Conservation (phyloP, 306 rosid genomes). For the Glycine soja region DNA sequence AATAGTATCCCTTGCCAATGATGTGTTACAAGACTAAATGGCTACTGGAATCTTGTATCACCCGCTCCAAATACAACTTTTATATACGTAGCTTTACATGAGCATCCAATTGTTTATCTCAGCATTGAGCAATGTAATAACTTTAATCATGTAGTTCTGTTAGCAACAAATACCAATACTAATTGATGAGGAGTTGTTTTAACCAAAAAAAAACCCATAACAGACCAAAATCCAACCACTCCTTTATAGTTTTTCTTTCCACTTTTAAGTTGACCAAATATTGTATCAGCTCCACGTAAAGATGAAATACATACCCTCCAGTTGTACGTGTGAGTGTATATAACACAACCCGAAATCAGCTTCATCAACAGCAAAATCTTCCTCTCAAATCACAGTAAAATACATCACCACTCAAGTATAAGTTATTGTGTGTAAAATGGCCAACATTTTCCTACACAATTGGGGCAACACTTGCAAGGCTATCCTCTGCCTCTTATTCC, state of each 20-base stretch:
- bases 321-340: not conserved
- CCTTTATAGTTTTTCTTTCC: conserved; percentile 45
- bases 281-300: conserved; percentile 60
- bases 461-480: not conserved
- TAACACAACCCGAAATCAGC: conserved; percentile 20
- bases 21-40: not conserved
- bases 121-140: not conserved
- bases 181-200: conserved; percentile 49
- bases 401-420: not conserved
- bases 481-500: conserved; percentile 45
- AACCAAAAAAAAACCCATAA: conserved; percentile 60
- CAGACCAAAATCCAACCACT: conserved; percentile 58
- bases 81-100: not conserved
- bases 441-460: conserved; percentile 12
- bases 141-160: conserved; percentile 1
- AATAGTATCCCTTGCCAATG: not conserved
- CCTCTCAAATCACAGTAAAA: conserved; percentile 15
- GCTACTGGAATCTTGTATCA: not conserved
- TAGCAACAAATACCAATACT: conserved; percentile 30
- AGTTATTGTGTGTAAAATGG: conserved; percentile 44
- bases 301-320: not conserved
- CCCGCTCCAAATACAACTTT: not conserved
- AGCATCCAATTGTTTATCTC: not conserved
- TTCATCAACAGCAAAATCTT: conserved; percentile 25
- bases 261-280: conserved; percentile 30